Conservation (phyloP, 1,139 yeast genomes). For the Torulaspora pretoriensis region DNA sequence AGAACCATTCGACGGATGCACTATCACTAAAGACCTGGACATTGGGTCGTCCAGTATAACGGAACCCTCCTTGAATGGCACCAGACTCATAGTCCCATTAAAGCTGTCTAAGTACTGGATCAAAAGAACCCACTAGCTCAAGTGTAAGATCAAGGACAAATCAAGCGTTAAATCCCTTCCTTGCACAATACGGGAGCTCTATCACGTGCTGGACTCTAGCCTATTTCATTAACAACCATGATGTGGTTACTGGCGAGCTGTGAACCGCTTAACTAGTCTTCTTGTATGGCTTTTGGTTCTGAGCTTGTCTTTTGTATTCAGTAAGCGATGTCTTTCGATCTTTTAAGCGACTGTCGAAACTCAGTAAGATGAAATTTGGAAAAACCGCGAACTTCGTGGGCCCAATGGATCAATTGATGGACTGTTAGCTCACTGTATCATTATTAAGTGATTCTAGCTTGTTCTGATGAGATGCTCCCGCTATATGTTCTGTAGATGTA, state of each 20-base stretch:
- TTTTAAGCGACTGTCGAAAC: neutral
- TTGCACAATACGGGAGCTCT: neutral
- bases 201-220: neutral
- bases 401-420: no score
- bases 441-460: no score
- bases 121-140: neutral
- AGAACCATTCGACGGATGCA: constrained; percentile 30
- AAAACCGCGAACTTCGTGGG: no score
- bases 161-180: constrained; percentile 1
- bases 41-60: constrained; percentile 31
- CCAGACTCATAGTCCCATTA: constrained; percentile 27
- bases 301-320: neutral
- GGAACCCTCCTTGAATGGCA: constrained; percentile 31
- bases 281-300: neutral
- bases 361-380: neutral
- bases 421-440: no score
- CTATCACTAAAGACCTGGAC: constrained; percentile 31
- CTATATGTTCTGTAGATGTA: neutral
- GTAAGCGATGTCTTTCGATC: neutral
- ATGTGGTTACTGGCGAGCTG: neutral
- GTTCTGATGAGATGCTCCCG: neutral
- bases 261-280: neutral
- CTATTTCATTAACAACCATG: neutral
- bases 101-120: neutral
- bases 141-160: neutral